Evolutionary conservation across 176 grass and related monocot genomes (phyloP).

Genomic region (Aegilops bicornis): DNA sequence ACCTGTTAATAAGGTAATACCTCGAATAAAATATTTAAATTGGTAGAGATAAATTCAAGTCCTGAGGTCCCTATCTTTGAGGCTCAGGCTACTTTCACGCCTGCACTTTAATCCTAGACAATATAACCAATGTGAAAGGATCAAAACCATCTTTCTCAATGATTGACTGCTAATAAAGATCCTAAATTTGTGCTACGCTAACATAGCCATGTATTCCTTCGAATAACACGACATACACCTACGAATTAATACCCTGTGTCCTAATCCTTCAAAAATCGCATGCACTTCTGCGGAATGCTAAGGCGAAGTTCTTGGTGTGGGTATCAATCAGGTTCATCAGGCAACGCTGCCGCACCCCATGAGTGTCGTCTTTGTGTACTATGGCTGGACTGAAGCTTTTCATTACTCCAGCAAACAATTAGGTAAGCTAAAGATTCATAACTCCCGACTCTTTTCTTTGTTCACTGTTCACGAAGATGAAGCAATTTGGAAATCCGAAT

Average conservation of each 20-base stretch:
- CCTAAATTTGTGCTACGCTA: background rate
- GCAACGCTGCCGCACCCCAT: no score
- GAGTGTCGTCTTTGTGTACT: no score
- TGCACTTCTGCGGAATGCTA: no score
- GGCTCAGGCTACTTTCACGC: background rate
- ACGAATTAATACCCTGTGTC: background rate
- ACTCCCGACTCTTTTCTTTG: no score
- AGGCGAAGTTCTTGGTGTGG: no score
- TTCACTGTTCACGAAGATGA: no score
- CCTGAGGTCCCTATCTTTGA: background rate
- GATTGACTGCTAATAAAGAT: background rate
- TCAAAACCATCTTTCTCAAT: background rate
- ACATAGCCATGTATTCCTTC: background rate
- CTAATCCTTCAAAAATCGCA: no score
- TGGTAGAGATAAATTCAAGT: background rate
- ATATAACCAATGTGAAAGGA: background rate
- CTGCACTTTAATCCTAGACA: background rate
- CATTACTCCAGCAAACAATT: no score
- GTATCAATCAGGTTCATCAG: no score
- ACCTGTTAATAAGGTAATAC: slow-evolving; percentile 15
- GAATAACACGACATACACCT: background rate
- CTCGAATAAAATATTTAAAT: background rate
- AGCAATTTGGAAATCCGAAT: no score
- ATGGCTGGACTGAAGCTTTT: no score
- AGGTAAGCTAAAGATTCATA: no score